Evolutionary conservation across 169 alveolate genomes (phyloP).

Genomic region (Plasmodium vinckei): DNA sequence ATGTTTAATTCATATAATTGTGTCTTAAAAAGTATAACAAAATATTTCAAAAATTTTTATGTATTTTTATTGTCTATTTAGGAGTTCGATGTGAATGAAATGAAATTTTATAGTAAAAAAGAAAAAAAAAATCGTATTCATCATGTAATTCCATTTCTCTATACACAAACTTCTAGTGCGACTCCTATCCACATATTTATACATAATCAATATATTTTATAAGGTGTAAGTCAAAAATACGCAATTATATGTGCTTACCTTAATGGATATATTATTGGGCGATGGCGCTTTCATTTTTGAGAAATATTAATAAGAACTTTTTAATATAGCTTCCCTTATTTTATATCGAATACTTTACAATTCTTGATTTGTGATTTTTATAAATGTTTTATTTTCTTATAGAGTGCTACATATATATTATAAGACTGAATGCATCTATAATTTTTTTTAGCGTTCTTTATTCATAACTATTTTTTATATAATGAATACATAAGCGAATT

Average conservation of each 20-base stretch:
- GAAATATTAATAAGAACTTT: not conserved
- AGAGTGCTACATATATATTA: slow-evolving; percentile 25
- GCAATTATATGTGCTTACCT: slow-evolving; percentile 6
- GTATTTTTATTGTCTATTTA: slow-evolving; percentile 5
- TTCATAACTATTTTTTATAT: slow-evolving; percentile 36
- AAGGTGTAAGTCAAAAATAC: not conserved
- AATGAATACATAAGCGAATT: slow-evolving; percentile 3
- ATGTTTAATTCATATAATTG: not conserved
- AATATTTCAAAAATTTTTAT: not conserved
- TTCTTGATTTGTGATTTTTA: not conserved
- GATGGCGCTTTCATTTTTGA: not conserved
- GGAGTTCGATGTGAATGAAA: not conserved
- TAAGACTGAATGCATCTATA: slow-evolving; percentile 7
- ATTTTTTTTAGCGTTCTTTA: slow-evolving; percentile 7
- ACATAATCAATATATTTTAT: slow-evolving; percentile 1
- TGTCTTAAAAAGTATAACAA: no score
- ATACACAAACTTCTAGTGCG: not conserved
- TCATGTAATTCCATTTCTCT: not conserved
- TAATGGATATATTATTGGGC: not conserved
- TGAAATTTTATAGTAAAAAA: not conserved
- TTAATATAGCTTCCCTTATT: slow-evolving; percentile 13
- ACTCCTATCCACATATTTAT: slow-evolving; percentile 1
- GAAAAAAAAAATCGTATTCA: not conserved
- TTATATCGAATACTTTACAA: not conserved
- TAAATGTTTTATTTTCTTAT: slow-evolving; percentile 3